phyloP scores from a whole-genome alignment of 768 basidiomycete genomes.

The Boletus pseudopeckii region DNA sequence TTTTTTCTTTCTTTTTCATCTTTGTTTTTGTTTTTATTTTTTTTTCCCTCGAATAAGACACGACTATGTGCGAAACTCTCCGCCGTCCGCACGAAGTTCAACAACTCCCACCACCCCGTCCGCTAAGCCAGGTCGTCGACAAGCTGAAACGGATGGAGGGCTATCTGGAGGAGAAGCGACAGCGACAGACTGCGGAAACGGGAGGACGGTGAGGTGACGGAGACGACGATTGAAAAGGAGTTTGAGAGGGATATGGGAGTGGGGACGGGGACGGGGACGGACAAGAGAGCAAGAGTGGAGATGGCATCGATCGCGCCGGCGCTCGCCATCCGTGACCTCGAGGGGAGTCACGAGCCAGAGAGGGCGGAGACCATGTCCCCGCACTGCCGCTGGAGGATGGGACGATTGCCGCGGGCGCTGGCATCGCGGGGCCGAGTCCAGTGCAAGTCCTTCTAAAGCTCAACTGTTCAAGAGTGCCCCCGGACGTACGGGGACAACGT shows the following conservation, averaged over 20 bases:
- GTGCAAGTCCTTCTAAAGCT: conserved; percentile 34
- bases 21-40: neutral
- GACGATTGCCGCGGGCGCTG: neutral
- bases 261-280: neutral
- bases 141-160: conserved; percentile 70
- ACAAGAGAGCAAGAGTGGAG: conserved; percentile 39
- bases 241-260: neutral
- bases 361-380: conserved; percentile 3
- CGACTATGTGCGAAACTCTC: conserved; percentile 94
- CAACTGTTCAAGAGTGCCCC: conserved; percentile 62
- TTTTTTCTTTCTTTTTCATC: no score
- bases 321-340: no score
- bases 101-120: conserved; percentile 47
- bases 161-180: no score
- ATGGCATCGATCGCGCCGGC: no score
- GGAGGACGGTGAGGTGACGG: conserved; percentile 17
- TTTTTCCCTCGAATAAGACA: conserved; percentile 46
- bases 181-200: no score
- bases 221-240: neutral
- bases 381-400: conserved; percentile 1
- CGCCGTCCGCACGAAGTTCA: conserved; percentile 82
- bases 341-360: neutral
- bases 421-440: conserved; percentile 9
- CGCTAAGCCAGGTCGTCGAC: conserved; percentile 55
- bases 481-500: conserved; percentile 94